Conservation (phyloP, 208 protist genomes). For the Trypanosoma lewisi region DNA sequence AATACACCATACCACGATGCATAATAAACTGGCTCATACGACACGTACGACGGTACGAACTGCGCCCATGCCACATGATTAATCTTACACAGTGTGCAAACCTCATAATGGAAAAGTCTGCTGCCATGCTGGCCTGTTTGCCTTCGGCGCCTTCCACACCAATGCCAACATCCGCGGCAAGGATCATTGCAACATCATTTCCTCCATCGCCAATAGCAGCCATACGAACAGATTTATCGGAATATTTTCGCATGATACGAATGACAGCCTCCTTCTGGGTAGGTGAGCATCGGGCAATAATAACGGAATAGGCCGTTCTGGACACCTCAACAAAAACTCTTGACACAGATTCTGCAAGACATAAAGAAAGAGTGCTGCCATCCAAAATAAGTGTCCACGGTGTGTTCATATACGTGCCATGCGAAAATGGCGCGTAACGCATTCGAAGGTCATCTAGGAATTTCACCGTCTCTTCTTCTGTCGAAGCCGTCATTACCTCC, state of each 20-base stretch:
- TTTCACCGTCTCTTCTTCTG: constrained; percentile 31
- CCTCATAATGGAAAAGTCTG: constrained; percentile 97
- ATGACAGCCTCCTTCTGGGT: constrained; percentile 98
- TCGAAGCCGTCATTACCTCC: constrained; percentile 49
- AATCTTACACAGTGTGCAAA: constrained; percentile 91
- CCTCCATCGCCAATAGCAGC: constrained; percentile 98
- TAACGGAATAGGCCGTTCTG: constrained; percentile 82
- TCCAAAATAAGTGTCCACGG: constrained; percentile 84
- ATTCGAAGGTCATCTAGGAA: constrained; percentile 42
- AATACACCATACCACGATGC: constrained; percentile 98
- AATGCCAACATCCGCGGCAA: constrained; percentile 94
- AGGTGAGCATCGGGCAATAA: constrained; percentile 96
- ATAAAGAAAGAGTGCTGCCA: constrained; percentile 63
- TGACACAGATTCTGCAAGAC: constrained; percentile 37
- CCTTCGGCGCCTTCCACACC: constrained; percentile 98
- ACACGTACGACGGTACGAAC: constrained; percentile 91
- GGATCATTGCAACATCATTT: constrained; percentile 98
- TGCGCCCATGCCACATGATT: constrained; percentile 89
- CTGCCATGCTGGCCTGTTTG: constrained; percentile 97
- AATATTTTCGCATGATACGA: constrained; percentile 65
- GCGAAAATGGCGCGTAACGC: constrained; percentile 15
- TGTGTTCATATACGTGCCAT: constrained; percentile 12
- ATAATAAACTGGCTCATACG: constrained; percentile 97
- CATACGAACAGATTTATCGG: constrained; percentile 49
- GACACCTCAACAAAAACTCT: constrained; percentile 56